Conservation (phyloP, 768 basidiomycete genomes). For the Gelatoporia subvermispora region DNA sequence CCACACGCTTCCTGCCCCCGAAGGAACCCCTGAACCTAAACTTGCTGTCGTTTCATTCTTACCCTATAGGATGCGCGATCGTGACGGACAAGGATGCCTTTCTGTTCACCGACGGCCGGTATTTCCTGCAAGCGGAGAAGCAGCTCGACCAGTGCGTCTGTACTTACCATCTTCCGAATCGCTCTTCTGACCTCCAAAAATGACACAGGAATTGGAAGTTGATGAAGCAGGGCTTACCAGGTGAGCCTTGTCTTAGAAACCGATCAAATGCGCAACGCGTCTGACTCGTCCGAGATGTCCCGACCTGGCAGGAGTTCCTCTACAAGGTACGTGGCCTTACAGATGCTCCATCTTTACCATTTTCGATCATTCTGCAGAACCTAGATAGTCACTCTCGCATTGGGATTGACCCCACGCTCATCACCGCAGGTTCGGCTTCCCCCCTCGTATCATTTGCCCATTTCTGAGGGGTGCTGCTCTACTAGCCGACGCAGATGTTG, state of each 20-base stretch:
- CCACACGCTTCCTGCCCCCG: constrained; percentile 7
- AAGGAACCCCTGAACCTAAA: too few relatives aligned
- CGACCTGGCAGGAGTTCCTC: constrained; percentile 87
- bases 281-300: constrained; percentile 53
- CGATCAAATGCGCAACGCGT: constrained; percentile 1
- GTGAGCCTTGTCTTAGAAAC: constrained; percentile 31
- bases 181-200: neutral
- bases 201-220: constrained; percentile 81
- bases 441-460: neutral
- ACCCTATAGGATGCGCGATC: constrained; percentile 61
- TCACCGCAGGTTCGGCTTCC: constrained; percentile 50
- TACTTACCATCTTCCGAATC: neutral
- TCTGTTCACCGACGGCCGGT: constrained; percentile 94
- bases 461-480: neutral
- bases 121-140: constrained; percentile 88
- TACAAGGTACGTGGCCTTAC: constrained; percentile 44
- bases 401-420: constrained; percentile 79
- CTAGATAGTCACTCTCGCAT: constrained; percentile 58
- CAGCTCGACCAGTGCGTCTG: constrained; percentile 73
- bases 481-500: constrained; percentile 59
- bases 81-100: constrained; percentile 67
- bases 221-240: constrained; percentile 88
- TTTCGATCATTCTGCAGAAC: constrained; percentile 35
- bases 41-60: neutral
- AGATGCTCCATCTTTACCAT: neutral